Percentiles rank a stretch among this genome's conserved stretches.
These are phyloP conservation scores for Yamadazyma laniorum DNA, from an alignment of 805 yeast species.

Conservation along the genomic window DNA sequence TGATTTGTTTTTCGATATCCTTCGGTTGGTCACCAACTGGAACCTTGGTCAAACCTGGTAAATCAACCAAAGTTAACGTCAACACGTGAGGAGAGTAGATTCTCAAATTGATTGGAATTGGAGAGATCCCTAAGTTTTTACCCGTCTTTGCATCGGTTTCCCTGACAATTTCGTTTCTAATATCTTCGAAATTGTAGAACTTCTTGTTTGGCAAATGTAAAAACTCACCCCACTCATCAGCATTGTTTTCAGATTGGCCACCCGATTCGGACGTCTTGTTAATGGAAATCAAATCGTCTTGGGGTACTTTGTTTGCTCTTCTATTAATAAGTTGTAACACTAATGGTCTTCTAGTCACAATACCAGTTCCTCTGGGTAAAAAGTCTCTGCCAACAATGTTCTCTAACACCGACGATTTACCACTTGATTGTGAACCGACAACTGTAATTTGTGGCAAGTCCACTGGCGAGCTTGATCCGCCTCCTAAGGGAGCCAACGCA, in stretches of 20 bases:
- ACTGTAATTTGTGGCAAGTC: constrained; percentile 95
- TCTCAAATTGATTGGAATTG: constrained; percentile 89
- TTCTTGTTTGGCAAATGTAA: constrained; percentile 87
- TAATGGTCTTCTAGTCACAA: constrained; percentile 86
- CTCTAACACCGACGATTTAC: constrained; percentile 86
- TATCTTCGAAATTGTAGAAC: constrained; percentile 83
- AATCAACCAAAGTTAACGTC: constrained; percentile 90
- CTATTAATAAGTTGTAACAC: constrained; percentile 77
- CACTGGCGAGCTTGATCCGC: constrained; percentile 83
- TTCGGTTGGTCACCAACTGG: constrained; percentile 99
- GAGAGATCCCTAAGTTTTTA: constrained; percentile 81
- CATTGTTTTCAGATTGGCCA: constrained; percentile 63
- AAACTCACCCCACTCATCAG: constrained; percentile 96
- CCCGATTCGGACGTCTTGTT: constrained; percentile 44
- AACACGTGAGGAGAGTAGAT: constrained; percentile 92
- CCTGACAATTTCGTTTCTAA: constrained; percentile 83
- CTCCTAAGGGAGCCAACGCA: constrained; percentile 95
- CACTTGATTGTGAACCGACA: constrained; percentile 88
- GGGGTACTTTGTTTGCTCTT: constrained; percentile 34
- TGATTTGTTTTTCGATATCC: constrained; percentile 92
- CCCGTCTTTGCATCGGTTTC: constrained; percentile 88
- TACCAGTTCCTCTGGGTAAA: constrained; percentile 89
- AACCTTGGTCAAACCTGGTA: constrained; percentile 96
- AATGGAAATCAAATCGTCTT: constrained; percentile 41
- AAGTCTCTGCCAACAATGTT: constrained; percentile 91